phyloP scores from a whole-genome alignment of 768 basidiomycete genomes.

The Lepiota subincarnata region DNA sequence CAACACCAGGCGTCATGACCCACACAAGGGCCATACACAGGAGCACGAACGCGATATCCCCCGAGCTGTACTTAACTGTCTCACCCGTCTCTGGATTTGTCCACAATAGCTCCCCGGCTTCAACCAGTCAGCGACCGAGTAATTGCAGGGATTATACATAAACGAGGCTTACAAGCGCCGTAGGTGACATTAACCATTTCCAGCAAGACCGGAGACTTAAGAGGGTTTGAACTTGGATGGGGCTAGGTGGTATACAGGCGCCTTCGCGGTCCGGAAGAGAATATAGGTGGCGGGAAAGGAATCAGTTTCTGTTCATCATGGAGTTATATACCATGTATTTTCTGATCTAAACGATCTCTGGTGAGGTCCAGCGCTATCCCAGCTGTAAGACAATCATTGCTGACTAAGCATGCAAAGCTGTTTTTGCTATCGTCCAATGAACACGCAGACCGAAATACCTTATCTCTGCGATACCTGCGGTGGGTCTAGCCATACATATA shows the following conservation, averaged over 20 bases:
- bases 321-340: neutral
- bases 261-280: neutral
- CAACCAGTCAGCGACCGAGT: neutral
- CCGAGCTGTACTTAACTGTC: slow-evolving; percentile 35
- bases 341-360: neutral
- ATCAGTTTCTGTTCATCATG: neutral
- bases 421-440: slow-evolving; percentile 16
- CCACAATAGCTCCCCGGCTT: slow-evolving; percentile 9
- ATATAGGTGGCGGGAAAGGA: neutral
- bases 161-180: slow-evolving; percentile 23
- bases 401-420: slow-evolving; percentile 9
- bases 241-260: neutral
- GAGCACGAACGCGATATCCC: slow-evolving; percentile 57
- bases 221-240: neutral
- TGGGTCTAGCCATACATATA: no score
- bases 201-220: slow-evolving; percentile 7
- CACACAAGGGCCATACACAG: slow-evolving; percentile 76
- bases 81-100: neutral
- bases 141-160: neutral
- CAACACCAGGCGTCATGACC: slow-evolving; percentile 83
- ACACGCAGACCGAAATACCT: neutral
- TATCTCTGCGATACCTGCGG: neutral
- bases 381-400: neutral
- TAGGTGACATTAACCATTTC: slow-evolving; percentile 31
- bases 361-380: neutral